Evolutionary conservation across 108 stramenopile genomes (phyloP).

Genomic region (Cyclotella kingstonii): DNA sequence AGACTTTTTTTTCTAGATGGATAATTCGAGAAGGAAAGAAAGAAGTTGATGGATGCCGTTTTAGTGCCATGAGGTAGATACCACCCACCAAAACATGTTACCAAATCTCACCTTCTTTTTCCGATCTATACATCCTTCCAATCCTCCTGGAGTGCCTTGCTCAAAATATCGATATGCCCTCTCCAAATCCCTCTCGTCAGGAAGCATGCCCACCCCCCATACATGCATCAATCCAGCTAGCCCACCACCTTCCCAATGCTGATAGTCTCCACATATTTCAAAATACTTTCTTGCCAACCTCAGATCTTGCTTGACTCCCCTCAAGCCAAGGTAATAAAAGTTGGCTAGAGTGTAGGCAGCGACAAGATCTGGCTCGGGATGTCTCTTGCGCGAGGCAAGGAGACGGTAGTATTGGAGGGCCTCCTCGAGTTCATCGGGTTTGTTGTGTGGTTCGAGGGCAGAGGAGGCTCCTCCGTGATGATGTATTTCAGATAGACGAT

Average conservation of each 20-base stretch:
- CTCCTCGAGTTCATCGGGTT: slow-evolving; percentile 78
- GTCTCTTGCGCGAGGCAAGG: slow-evolving; percentile 47
- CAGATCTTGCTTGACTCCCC: slow-evolving; percentile 78
- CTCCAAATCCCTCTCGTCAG: slow-evolving; percentile 46
- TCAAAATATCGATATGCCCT: slow-evolving; percentile 61
- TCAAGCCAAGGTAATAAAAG: slow-evolving; percentile 68
- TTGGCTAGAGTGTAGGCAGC: slow-evolving; percentile 74
- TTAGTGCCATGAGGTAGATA: background rate
- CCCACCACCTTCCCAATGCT: slow-evolving; percentile 79
- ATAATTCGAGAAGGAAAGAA: background rate
- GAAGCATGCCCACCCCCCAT: slow-evolving; percentile 69
- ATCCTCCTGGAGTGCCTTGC: slow-evolving; percentile 62
- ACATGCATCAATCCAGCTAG: slow-evolving; percentile 74
- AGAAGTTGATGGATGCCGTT: background rate
- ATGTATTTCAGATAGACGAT: slow-evolving; percentile 71
- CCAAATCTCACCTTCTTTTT: slow-evolving; percentile 4
- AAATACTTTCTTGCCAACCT: slow-evolving; percentile 75
- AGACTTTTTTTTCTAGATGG: slow-evolving; percentile 11
- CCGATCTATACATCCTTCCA: slow-evolving; percentile 53
- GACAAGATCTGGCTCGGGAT: slow-evolving; percentile 49
- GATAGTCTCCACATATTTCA: slow-evolving; percentile 59
- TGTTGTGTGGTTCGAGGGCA: slow-evolving; percentile 63
- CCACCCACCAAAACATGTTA: background rate
- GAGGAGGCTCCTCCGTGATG: slow-evolving; percentile 77
- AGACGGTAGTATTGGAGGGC: slow-evolving; percentile 84